These are phyloP conservation scores for Tulasnella calospora DNA, from an alignment of 768 basidiomycete species.

Conservation along the genomic window DNA sequence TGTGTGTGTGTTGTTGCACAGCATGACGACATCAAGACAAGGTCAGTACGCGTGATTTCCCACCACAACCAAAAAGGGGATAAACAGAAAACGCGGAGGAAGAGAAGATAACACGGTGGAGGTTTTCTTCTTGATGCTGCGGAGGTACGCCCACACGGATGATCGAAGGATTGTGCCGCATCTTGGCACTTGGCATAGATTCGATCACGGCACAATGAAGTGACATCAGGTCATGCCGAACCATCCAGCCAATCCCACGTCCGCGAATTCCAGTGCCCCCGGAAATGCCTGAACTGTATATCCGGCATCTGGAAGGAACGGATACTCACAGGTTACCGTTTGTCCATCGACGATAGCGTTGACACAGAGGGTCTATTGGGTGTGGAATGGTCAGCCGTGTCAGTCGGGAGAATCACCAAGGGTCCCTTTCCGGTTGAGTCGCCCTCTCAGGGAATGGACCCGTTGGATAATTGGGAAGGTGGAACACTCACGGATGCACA, in stretches of 20 bases:
- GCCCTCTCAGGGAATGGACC: not conserved
- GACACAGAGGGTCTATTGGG: not conserved
- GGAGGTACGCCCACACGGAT: not conserved
- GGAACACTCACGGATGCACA: constrained; percentile 19
- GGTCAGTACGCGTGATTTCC: not conserved
- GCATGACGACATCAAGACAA: constrained; percentile 7
- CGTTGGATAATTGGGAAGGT: not conserved
- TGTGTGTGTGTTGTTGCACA: not conserved
- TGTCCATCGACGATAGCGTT: constrained; percentile 10
- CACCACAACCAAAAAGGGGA: not conserved
- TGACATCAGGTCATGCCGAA: not conserved
- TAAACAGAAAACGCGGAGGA: not conserved
- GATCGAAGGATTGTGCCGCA: not conserved
- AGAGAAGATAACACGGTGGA: not conserved
- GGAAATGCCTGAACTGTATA: not conserved
- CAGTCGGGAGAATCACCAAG: not conserved
- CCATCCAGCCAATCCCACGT: not conserved
- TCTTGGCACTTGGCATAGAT: not conserved
- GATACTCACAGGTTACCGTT: constrained; percentile 9
- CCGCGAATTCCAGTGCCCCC: not conserved
- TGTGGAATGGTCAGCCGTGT: not conserved
- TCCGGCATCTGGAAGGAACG: not conserved
- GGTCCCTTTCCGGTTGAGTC: not conserved
- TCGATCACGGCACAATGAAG: not conserved
- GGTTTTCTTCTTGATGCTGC: not conserved